Conservation (phyloP, 768 basidiomycete genomes). For the Trametes maxima region DNA sequence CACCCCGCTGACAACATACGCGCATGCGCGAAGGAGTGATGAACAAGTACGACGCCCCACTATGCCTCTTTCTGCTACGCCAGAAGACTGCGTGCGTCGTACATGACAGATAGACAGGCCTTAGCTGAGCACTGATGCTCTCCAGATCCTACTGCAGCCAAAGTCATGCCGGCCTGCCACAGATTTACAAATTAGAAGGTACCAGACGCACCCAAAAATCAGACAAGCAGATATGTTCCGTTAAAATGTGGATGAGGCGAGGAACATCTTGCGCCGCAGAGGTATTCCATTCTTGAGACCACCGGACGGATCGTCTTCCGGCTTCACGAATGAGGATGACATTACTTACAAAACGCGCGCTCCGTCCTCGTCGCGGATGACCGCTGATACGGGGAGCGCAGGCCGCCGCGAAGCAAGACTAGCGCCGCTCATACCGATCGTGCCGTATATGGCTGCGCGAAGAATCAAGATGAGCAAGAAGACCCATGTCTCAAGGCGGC, state of each 20-base stretch:
- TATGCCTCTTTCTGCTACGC: constrained; percentile 7
- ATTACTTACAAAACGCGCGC: not conserved
- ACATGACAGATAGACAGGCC: constrained; percentile 2
- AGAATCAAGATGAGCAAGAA: not conserved
- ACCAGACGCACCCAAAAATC: not conserved
- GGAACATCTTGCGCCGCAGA: too few relatives aligned
- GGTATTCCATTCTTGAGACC: too few relatives aligned
- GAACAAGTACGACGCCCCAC: not conserved
- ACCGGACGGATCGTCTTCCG: too few relatives aligned
- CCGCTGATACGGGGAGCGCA: constrained; percentile 1
- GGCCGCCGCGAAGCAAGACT: not conserved
- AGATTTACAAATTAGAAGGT: not conserved
- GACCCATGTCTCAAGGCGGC: not conserved
- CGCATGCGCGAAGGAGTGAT: constrained; percentile 2
- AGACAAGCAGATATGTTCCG: too few relatives aligned
- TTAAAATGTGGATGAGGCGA: too few relatives aligned
- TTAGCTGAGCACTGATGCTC: not conserved
- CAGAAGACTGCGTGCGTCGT: not conserved
- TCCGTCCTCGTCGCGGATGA: constrained; percentile 1
- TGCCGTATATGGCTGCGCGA: not conserved
- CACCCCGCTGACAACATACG: not conserved
- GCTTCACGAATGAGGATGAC: not conserved
- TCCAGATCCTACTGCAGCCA: too few relatives aligned
- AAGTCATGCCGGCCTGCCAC: too few relatives aligned
- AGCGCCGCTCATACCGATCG: not conserved